Conservation (phyloP, 1,139 yeast genomes). For the Geotrichum aggregatum region DNA sequence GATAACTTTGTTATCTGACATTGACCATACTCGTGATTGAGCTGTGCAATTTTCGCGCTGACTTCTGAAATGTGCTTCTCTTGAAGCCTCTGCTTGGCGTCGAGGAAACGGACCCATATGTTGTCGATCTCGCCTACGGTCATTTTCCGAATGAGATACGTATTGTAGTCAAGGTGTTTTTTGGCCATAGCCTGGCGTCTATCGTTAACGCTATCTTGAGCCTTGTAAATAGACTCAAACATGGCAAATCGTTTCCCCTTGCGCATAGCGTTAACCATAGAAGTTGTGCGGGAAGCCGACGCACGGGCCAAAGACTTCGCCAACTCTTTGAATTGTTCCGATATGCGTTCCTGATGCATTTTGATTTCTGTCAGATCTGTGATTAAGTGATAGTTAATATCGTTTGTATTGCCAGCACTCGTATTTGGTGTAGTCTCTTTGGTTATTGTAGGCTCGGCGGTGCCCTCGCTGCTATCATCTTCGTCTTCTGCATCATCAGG, state of each 20-base stretch:
- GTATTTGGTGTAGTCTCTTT: background rate
- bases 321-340: slow-evolving; percentile 32
- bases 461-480: background rate
- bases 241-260: slow-evolving; percentile 28
- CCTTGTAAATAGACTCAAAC: slow-evolving; percentile 27
- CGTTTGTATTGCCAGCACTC: background rate
- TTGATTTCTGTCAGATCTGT: slow-evolving; percentile 16
- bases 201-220: slow-evolving; percentile 29
- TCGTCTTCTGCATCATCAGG: slow-evolving; percentile 2
- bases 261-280: slow-evolving; percentile 31
- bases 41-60: slow-evolving; percentile 19
- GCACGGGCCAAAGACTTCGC: slow-evolving; percentile 33
- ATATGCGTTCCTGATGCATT: slow-evolving; percentile 32
- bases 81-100: slow-evolving; percentile 10
- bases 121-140: slow-evolving; percentile 32
- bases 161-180: slow-evolving; percentile 27
- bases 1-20: slow-evolving; percentile 6
- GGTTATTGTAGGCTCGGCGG: background rate
- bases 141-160: slow-evolving; percentile 27
- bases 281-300: slow-evolving; percentile 31
- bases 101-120: slow-evolving; percentile 19
- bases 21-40: slow-evolving; percentile 22
- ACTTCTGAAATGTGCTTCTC: slow-evolving; percentile 12
- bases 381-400: slow-evolving; percentile 1
- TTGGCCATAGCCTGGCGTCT: slow-evolving; percentile 24